phyloP scores from a whole-genome alignment of 768 basidiomycete genomes.

The Boletus reticulatus region DNA sequence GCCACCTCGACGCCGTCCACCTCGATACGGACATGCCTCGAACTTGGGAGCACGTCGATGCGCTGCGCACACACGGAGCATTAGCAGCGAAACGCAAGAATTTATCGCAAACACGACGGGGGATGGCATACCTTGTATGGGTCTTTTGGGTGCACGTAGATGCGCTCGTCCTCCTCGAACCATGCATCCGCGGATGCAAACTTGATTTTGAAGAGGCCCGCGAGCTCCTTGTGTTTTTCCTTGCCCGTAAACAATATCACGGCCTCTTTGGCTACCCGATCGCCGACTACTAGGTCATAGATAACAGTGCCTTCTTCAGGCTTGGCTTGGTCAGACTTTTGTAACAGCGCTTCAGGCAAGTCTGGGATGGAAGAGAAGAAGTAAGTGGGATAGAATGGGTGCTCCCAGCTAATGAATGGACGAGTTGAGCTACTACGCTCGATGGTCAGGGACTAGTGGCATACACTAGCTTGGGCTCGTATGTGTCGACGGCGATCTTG shows the following conservation, averaged over 20 bases:
- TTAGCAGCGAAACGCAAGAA: not conserved
- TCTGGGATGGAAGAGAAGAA: constrained; percentile 35
- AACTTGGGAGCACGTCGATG: constrained; percentile 58
- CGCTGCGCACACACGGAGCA: constrained; percentile 37
- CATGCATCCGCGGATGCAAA: constrained; percentile 57
- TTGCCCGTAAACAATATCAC: constrained; percentile 33
- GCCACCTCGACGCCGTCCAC: constrained; percentile 51
- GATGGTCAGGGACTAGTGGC: constrained; percentile 20
- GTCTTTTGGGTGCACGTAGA: constrained; percentile 62
- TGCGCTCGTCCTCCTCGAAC: constrained; percentile 69
- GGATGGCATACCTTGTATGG: constrained; percentile 57
- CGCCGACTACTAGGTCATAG: constrained; percentile 48
- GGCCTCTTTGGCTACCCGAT: constrained; percentile 38
- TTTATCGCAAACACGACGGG: too few species aligned
- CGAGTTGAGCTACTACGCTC: not conserved
- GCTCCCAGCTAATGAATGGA: constrained; percentile 48
- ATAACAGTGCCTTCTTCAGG: constrained; percentile 32
- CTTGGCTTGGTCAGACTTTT: constrained; percentile 24
- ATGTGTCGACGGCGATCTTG: constrained; percentile 52
- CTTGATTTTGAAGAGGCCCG: constrained; percentile 47
- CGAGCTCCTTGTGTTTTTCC: constrained; percentile 36
- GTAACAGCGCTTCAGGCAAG: constrained; percentile 34
- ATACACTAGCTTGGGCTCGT: constrained; percentile 59
- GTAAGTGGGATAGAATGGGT: constrained; percentile 51
- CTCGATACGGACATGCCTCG: constrained; percentile 59